Percentiles rank a stretch among this genome's conserved stretches.
These are phyloP conservation scores for Chytriomyces confervae DNA, from an alignment of 192 early-diverging fungal species.

Conservation along the genomic window DNA sequence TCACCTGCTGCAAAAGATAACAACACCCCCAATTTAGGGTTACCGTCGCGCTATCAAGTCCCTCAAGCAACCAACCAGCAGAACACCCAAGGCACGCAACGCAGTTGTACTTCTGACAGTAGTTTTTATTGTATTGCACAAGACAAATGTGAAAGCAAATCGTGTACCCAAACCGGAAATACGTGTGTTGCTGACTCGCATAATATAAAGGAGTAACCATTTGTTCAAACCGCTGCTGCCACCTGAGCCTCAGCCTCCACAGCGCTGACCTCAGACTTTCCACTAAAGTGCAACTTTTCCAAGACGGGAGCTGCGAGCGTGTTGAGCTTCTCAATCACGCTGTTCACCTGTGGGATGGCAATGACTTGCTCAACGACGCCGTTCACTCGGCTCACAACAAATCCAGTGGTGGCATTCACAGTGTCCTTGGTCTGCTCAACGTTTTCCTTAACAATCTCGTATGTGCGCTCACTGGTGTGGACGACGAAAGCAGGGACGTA, in stretches of 20 bases:
- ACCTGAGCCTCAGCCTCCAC: neutral
- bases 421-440: constrained; percentile 39
- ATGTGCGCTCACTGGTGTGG: constrained; percentile 53
- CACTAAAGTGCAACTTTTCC: constrained; percentile 18
- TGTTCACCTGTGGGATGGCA: constrained; percentile 44
- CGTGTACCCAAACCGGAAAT: too few relatives aligned
- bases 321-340: constrained; percentile 52
- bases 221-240: neutral
- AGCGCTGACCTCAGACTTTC: neutral
- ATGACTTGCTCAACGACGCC: constrained; percentile 50
- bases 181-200: too few relatives aligned
- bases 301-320: constrained; percentile 46
- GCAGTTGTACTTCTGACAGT: too few relatives aligned
- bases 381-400: constrained; percentile 50
- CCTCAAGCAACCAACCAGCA: too few relatives aligned
- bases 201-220: too few relatives aligned
- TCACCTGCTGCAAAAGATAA: too few relatives aligned
- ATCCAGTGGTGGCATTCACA: constrained; percentile 36
- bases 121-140: too few relatives aligned
- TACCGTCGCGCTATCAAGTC: too few relatives aligned
- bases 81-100: too few relatives aligned
- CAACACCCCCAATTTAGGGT: too few relatives aligned
- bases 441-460: constrained; percentile 48
- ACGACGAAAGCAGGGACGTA: constrained; percentile 56
- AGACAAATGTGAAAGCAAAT: too few relatives aligned